Conservation (phyloP, 192 early-diverging fungal genomes). For the Mortierella antarctica region DNA sequence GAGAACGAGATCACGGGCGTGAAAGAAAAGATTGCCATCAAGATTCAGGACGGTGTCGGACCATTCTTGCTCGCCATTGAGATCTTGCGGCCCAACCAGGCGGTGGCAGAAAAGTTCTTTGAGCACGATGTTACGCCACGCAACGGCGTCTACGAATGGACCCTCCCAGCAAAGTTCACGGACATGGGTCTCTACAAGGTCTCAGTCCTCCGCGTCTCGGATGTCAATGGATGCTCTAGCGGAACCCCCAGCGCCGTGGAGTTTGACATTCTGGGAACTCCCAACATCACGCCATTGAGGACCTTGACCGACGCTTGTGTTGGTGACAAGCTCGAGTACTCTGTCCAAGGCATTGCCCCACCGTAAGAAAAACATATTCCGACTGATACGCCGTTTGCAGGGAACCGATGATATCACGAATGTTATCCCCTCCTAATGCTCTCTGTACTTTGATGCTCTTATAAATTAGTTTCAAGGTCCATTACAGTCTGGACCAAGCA, state of each 20-base stretch:
- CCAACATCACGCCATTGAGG: constrained; percentile 26
- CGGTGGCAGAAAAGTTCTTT: constrained; percentile 31
- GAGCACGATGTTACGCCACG: constrained; percentile 30
- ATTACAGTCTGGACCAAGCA: constrained; percentile 28
- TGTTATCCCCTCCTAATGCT: no score
- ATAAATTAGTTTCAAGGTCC: constrained; percentile 35
- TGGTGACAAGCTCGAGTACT: constrained; percentile 40
- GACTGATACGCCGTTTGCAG: not conserved
- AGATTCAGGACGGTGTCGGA: constrained; percentile 36
- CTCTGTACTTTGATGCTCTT: not conserved
- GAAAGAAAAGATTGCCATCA: constrained; percentile 32
- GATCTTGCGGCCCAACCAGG: constrained; percentile 27
- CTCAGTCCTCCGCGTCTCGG: constrained; percentile 28
- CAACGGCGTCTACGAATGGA: constrained; percentile 46
- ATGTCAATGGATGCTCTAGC: constrained; percentile 37
- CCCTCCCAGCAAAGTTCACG: constrained; percentile 30
- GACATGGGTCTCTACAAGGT: constrained; percentile 33
- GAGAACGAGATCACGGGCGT: constrained; percentile 37
- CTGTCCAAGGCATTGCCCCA: constrained; percentile 27
- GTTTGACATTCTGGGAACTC: constrained; percentile 42
- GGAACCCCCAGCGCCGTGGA: constrained; percentile 19
- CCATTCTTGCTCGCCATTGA: constrained; percentile 37
- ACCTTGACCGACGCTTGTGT: constrained; percentile 28
- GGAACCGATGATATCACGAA: no score
- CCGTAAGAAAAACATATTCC: constrained; percentile 7